Base-by-base conservation (phyloP, 75 land plant genomes). In the Picea sitchensis region DNA sequence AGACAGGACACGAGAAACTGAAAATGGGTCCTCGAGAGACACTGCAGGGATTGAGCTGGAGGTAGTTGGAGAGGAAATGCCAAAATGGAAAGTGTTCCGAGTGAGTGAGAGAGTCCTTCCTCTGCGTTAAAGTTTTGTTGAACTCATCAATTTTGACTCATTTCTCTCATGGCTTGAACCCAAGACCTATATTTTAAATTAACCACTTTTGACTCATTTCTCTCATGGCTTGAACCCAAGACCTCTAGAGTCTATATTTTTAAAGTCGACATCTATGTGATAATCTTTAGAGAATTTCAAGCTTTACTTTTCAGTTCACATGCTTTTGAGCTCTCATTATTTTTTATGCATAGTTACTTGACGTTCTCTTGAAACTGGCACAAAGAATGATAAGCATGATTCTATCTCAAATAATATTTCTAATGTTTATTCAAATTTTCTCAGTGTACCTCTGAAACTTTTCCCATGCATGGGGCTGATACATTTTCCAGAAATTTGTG, bases 11-110 rank as follows among this genome's bases (percentile, higher is more conserved):
- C 73, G 75, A 44, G 63, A 58, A 54, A 65, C 58, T 34, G 79
- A 23, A 60, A 61, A 82, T 71, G 61, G 61, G n/a, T 75, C 69
- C 11, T 36, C 82, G 59, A 82, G 21, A 30, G 73, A 81, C 63
- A 77, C 34, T 69, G 21, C 18, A 68, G 85, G 84, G 8, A 85
- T 95, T 51, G 82, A 88, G 65, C 81, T 98, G 78, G 95, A 92
- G 65, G 93, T 93, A 72, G 83, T 95, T 61, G 84, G 90, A 80
- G 99, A 98, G 80, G 98, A 95, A 80, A 86, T 98, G 78, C 99
- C 99, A 26, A 98, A 98, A 83, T 98, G 99, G 98, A 98, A 95
- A 85, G 87, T 95, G 80, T 87, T 95, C 77, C 92, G 87, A 85
- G 99, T 98, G 92, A 89, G 92, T 96, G 83, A 85, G 89, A 87